phyloP scores from a whole-genome alignment of 139 green algal species.

The Zygnema cylindricum region DNA sequence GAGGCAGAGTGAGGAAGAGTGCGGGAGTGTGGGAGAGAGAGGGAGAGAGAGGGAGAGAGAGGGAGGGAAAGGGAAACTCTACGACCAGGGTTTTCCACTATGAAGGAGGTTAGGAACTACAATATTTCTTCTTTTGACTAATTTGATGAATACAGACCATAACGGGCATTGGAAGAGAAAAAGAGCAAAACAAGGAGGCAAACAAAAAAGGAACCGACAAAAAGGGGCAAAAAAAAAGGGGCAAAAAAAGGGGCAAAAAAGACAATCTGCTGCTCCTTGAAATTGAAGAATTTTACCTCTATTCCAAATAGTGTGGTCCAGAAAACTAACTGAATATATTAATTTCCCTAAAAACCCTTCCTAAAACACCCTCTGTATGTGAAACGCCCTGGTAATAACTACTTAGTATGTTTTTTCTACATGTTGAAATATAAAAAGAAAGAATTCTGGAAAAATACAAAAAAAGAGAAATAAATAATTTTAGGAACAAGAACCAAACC shows the following conservation, averaged over 20 bases:
- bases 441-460: background rate
- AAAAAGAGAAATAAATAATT: background rate
- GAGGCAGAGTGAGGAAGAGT: background rate
- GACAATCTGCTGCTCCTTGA: slow-evolving; percentile 53
- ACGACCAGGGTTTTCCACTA: background rate
- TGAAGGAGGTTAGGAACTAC: background rate
- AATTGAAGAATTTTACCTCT: slow-evolving; percentile 60
- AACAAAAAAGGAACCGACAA: too few species aligned
- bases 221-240: background rate
- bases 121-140: background rate
- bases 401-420: slow-evolving; percentile 6
- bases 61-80: background rate
- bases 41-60: background rate
- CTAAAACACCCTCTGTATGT: too few species aligned
- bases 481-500: too few species aligned
- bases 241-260: slow-evolving; percentile 40
- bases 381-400: slow-evolving; percentile 65
- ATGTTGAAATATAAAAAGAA: background rate
- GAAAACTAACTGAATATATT: too few species aligned
- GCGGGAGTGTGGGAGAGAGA: background rate
- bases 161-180: too few species aligned
- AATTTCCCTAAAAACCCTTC: too few species aligned
- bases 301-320: slow-evolving; percentile 39
- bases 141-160: too few species aligned
- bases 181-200: too few species aligned